Conservation (phyloP, 2,329 filamentous ascomycete genomes). For the Arthrobotrys entomopaga region DNA sequence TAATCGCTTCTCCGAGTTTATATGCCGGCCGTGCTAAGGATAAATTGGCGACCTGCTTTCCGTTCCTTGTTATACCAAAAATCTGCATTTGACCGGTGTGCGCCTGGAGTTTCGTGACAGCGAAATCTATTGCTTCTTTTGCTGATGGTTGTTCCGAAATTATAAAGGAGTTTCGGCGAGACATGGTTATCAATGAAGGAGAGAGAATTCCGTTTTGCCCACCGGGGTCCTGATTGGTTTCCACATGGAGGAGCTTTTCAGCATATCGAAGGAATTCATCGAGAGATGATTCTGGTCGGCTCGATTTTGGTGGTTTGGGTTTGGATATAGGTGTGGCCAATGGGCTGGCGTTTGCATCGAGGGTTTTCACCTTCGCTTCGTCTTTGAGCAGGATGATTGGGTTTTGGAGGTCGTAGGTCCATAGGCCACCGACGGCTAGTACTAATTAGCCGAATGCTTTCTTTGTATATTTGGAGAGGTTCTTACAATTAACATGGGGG, state of each 20-base stretch:
- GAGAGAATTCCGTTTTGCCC: constrained; percentile 72
- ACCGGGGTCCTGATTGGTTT: constrained; percentile 63
- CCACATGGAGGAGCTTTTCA: constrained; percentile 75
- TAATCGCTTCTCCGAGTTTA: constrained; percentile 86
- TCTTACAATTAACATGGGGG: constrained; percentile 81
- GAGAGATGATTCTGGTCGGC: constrained; percentile 60
- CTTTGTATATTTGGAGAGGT: constrained; percentile 49
- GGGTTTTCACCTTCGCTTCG: constrained; percentile 73
- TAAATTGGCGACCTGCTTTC: constrained; percentile 88
- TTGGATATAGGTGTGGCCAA: constrained; percentile 33
- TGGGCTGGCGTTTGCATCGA: constrained; percentile 62
- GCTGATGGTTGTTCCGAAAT: constrained; percentile 70
- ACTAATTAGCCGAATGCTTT: constrained; percentile 56
- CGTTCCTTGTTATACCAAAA: constrained; percentile 93
- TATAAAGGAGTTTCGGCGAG: constrained; percentile 67
- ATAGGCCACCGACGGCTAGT: constrained; percentile 56
- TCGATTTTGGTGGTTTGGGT: constrained; percentile 37
- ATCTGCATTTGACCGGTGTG: constrained; percentile 63
- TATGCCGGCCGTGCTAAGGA: constrained; percentile 89
- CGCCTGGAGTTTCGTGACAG: constrained; percentile 77
- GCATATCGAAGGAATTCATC: constrained; percentile 80
- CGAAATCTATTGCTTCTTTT: constrained; percentile 89
- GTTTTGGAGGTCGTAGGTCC: constrained; percentile 86
- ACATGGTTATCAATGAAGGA: constrained; percentile 71
- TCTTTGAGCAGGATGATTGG: constrained; percentile 91